Evolutionary conservation across 148 eudicot genomes (phyloP).

Genomic region (Amaranthus palmeri): DNA sequence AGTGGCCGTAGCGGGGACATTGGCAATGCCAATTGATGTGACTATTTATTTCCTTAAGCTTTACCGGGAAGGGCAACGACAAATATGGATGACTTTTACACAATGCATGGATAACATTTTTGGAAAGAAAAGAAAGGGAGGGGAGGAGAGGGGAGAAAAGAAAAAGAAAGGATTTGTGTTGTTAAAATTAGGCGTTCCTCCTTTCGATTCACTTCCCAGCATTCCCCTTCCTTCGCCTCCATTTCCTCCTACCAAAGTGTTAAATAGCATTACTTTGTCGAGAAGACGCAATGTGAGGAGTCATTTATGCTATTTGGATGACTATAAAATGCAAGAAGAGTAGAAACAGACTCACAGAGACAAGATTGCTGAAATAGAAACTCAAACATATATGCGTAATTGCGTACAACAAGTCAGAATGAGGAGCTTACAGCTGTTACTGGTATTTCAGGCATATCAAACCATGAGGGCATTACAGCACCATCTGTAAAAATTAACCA

Average conservation of each 20-base stretch:
- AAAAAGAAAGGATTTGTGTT: too few species aligned
- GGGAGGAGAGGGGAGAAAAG: too few species aligned
- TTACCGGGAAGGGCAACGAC: not conserved
- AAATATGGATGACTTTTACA: not conserved
- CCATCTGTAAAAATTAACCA: constrained; percentile 54
- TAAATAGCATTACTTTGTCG: too few species aligned
- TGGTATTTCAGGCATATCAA: constrained; percentile 83
- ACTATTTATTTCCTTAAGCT: not conserved
- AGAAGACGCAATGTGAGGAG: too few species aligned
- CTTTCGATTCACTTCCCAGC: too few species aligned
- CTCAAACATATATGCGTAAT: not conserved
- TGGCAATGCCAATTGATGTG: not conserved
- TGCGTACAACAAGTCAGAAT: not conserved
- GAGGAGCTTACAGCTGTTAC: constrained; percentile 64
- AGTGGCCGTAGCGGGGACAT: not conserved
- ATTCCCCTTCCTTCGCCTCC: too few species aligned
- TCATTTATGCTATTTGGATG: too few species aligned
- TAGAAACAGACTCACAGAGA: not conserved
- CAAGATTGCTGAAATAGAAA: not conserved
- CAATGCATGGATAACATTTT: not conserved
- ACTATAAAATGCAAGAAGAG: too few species aligned
- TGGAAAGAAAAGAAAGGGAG: not conserved
- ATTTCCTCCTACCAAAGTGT: too few species aligned
- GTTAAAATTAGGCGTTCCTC: too few species aligned
- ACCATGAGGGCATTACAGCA: constrained; percentile 88